Evolutionary conservation across 1,284 basidiomycete genomes (phyloP).

Genomic region (Inonotus hispidus): DNA sequence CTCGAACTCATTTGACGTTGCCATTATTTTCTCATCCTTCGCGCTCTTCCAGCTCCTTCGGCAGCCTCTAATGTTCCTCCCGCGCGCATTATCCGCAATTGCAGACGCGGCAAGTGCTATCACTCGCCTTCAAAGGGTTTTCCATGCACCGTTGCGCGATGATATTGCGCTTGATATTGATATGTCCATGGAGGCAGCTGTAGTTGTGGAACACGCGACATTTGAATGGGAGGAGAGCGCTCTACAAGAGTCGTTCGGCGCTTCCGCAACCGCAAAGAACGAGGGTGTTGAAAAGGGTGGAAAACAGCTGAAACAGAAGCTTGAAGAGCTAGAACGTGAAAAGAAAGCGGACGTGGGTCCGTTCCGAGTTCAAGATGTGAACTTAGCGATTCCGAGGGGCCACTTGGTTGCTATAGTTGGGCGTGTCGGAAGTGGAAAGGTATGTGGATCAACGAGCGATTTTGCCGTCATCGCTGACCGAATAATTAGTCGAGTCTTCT

Average conservation of each 20-base stretch:
- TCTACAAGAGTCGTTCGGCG: slow-evolving; percentile 25
- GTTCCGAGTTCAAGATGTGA: slow-evolving; percentile 50
- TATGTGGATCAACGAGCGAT: background rate
- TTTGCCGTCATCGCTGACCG: background rate
- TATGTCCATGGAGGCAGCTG: slow-evolving; percentile 39
- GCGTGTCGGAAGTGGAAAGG: slow-evolving; percentile 53
- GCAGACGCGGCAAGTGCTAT: slow-evolving; percentile 64
- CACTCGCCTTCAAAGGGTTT: slow-evolving; percentile 47
- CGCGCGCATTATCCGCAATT: slow-evolving; percentile 56
- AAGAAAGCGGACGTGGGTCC: slow-evolving; percentile 27
- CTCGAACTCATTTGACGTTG: slow-evolving; percentile 50
- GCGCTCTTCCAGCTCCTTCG: slow-evolving; percentile 64
- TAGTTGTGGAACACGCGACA: slow-evolving; percentile 48
- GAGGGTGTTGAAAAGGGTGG: slow-evolving; percentile 12
- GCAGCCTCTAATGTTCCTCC: slow-evolving; percentile 67
- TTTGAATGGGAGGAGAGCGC: slow-evolving; percentile 57
- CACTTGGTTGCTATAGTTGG: slow-evolving; percentile 63
- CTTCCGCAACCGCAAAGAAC: slow-evolving; percentile 14
- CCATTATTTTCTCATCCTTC: slow-evolving; percentile 66
- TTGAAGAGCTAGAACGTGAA: slow-evolving; percentile 21
- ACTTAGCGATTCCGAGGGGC: slow-evolving; percentile 51
- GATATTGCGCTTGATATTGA: slow-evolving; percentile 41
- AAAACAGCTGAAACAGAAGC: slow-evolving; percentile 23
- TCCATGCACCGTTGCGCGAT: slow-evolving; percentile 52
- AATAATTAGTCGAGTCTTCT: slow-evolving; percentile 56